Percentiles rank a stretch among this genome's conserved stretches.
phyloP scores from a whole-genome alignment of 73 alveolate species.

The Paramecium tetraurelia region DNA sequence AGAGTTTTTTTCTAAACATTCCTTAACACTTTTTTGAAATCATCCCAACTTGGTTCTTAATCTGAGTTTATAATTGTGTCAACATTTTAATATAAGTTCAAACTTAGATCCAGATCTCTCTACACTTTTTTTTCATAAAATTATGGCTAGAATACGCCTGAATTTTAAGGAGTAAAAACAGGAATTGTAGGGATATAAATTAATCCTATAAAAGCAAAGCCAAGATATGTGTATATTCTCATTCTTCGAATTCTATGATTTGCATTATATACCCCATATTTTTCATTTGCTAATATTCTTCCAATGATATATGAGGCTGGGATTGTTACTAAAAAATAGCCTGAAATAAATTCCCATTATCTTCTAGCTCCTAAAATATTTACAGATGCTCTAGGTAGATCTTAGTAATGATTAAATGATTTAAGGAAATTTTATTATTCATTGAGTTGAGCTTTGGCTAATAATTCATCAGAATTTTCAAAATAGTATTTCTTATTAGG shows the following conservation, averaged over 20 bases:
- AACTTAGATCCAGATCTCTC: neutral
- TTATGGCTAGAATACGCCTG: neutral
- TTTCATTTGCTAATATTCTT: neutral
- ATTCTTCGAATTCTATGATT: neutral
- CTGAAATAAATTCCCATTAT: neutral
- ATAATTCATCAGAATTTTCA: conserved; percentile 1
- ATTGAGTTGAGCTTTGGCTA: neutral
- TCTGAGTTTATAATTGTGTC: neutral
- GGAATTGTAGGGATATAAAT: neutral
- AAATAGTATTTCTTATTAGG: conserved; percentile 10
- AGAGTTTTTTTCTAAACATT: neutral
- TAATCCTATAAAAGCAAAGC: neutral
- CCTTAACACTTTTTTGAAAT: neutral
- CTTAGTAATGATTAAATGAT: neutral
- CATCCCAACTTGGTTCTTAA: neutral
- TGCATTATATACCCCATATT: conserved; percentile 12
- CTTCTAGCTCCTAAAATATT: neutral
- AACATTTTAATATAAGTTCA: neutral
- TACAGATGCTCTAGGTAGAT: neutral
- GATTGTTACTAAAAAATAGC: neutral
- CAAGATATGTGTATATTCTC: neutral
- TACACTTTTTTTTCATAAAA: neutral
- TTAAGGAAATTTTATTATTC: neutral
- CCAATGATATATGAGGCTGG: neutral
- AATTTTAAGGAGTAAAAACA: neutral